Conservation (phyloP, 768 basidiomycete genomes). For the Pulveroboletus sp. region DNA sequence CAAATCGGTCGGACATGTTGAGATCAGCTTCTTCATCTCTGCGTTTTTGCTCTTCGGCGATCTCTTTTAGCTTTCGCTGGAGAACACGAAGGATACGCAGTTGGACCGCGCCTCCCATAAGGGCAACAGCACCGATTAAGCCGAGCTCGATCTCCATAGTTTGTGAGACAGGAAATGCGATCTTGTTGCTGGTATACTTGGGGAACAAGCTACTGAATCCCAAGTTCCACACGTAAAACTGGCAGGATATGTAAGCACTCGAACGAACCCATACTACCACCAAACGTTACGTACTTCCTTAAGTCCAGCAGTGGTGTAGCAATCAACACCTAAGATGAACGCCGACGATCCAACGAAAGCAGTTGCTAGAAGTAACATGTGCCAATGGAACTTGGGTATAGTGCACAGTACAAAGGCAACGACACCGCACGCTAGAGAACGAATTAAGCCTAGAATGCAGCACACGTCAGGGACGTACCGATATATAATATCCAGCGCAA, state of each 20-base stretch:
- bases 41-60: slow-evolving; percentile 66
- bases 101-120: slow-evolving; percentile 89
- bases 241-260: slow-evolving; percentile 12
- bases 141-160: slow-evolving; percentile 93
- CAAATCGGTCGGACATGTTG: slow-evolving; percentile 66
- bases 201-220: slow-evolving; percentile 81
- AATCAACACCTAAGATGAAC: slow-evolving; percentile 90
- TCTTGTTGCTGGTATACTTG: slow-evolving; percentile 61
- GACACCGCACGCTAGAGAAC: slow-evolving; percentile 55
- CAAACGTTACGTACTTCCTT: slow-evolving; percentile 65
- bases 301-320: slow-evolving; percentile 84
- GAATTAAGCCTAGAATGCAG: slow-evolving; percentile 15
- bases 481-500: slow-evolving; percentile 89
- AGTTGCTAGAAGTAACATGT: slow-evolving; percentile 80
- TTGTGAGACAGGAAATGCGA: slow-evolving; percentile 79
- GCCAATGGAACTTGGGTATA: slow-evolving; percentile 81
- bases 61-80: slow-evolving; percentile 73
- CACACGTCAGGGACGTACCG: slow-evolving; percentile 40
- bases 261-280: background rate
- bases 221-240: slow-evolving; percentile 97
- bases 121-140: slow-evolving; percentile 72
- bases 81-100: slow-evolving; percentile 80
- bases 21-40: slow-evolving; percentile 73
- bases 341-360: slow-evolving; percentile 88
- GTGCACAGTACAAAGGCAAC: slow-evolving; percentile 81